Evolutionary conservation across 768 basidiomycete genomes (phyloP).

Genomic region (Leccinellum rugosiceps): DNA sequence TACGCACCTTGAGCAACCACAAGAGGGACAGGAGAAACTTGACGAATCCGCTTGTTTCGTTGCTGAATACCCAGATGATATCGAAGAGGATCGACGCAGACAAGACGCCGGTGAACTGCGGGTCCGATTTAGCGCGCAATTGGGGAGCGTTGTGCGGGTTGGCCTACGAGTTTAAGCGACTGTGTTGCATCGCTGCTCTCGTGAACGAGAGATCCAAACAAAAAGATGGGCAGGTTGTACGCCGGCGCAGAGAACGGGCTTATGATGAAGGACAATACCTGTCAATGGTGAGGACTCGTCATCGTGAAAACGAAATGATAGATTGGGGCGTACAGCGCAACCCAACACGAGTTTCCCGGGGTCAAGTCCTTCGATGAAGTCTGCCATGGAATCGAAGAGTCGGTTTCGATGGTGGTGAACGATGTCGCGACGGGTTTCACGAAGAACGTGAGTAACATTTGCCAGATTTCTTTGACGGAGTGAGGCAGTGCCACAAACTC

Average conservation of each 20-base stretch:
- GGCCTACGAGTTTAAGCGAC: conserved; percentile 57
- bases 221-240: conserved; percentile 81
- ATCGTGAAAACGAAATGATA: background rate
- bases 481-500: too few relatives aligned
- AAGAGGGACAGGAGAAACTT: conserved; percentile 53
- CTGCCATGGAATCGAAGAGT: conserved; percentile 39
- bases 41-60: conserved; percentile 54
- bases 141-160: too few relatives aligned
- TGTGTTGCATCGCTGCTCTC: conserved; percentile 64
- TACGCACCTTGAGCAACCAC: conserved; percentile 54
- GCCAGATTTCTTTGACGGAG: background rate
- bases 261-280: conserved; percentile 62
- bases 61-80: conserved; percentile 61
- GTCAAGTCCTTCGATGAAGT: conserved; percentile 70
- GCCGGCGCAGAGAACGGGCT: conserved; percentile 54
- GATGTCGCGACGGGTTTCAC: background rate
- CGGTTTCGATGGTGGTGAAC: background rate
- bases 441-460: conserved; percentile 7
- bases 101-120: conserved; percentile 64
- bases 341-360: conserved; percentile 64
- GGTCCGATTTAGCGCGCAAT: background rate
- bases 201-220: conserved; percentile 73
- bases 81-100: conserved; percentile 63
- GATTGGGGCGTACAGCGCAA: conserved; percentile 48
- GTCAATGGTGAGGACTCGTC: background rate